These are phyloP conservation scores for Truncatella angustata DNA, from an alignment of 2,329 filamentous ascomycete genomes.

Conservation along the genomic window DNA sequence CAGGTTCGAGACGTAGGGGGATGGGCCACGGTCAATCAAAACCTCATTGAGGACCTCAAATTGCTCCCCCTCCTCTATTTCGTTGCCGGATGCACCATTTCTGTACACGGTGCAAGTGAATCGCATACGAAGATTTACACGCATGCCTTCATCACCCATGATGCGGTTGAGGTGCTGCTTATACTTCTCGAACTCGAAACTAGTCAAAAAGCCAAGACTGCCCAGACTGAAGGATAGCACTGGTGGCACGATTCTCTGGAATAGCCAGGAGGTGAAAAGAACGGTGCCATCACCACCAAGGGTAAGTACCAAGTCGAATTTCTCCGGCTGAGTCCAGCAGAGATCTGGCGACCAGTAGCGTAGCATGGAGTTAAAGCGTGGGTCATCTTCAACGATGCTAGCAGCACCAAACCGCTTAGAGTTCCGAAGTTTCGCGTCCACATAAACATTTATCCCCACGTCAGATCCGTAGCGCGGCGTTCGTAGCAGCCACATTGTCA, in stretches of 20 bases:
- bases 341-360: slow-evolving; percentile 96
- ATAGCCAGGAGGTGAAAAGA: slow-evolving; percentile 87
- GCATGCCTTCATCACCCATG: slow-evolving; percentile 95
- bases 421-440: slow-evolving; percentile 89
- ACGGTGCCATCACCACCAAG: slow-evolving; percentile 86
- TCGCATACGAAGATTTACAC: slow-evolving; percentile 95
- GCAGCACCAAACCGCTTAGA: slow-evolving; percentile 84
- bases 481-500: slow-evolving; percentile 82
- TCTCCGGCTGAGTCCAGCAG: slow-evolving; percentile 90
- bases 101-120: slow-evolving; percentile 98
- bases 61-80: slow-evolving; percentile 84
- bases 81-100: slow-evolving; percentile 56
- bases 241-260: slow-evolving; percentile 82
- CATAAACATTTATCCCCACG: slow-evolving; percentile 93
- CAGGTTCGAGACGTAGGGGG: slow-evolving; percentile 93
- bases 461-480: slow-evolving; percentile 88
- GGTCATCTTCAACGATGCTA: slow-evolving; percentile 69
- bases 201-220: slow-evolving; percentile 84
- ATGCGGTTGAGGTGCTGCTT: slow-evolving; percentile 82
- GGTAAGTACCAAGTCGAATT: slow-evolving; percentile 90
- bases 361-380: slow-evolving; percentile 78
- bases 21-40: slow-evolving; percentile 95
- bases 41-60: slow-evolving; percentile 98
- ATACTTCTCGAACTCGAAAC: slow-evolving; percentile 84
- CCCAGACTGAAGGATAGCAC: slow-evolving; percentile 83